Evolutionary conservation across 2,329 filamentous ascomycete species (phyloP).

Genomic region (Colletotrichum sp.): DNA sequence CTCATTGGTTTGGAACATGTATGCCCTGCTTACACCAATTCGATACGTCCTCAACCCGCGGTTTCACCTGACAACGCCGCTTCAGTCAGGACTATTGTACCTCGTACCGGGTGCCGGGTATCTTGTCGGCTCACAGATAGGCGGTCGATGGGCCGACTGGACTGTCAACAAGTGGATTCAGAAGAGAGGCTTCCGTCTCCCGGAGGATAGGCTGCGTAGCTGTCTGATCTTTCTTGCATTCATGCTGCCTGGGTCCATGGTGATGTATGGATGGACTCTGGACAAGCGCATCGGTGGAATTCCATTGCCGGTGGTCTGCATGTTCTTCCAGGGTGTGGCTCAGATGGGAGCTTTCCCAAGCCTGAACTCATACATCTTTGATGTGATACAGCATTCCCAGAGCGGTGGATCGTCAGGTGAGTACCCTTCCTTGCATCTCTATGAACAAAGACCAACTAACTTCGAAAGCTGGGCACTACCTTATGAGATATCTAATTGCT

Average conservation of each 20-base stretch:
- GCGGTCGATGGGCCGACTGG: slow-evolving; percentile 74
- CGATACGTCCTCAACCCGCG: slow-evolving; percentile 78
- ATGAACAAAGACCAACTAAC: too few species aligned
- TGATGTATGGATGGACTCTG: slow-evolving; percentile 65
- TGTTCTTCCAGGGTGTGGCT: slow-evolving; percentile 77
- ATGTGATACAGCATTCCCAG: slow-evolving; percentile 69
- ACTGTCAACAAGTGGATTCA: slow-evolving; percentile 69
- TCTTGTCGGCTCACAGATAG: slow-evolving; percentile 70
- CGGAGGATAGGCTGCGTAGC: slow-evolving; percentile 71
- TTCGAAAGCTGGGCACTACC: slow-evolving; percentile 76
- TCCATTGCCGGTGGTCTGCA: slow-evolving; percentile 69
- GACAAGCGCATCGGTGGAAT: slow-evolving; percentile 57
- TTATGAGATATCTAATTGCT: slow-evolving; percentile 77
- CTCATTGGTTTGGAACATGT: slow-evolving; percentile 77
- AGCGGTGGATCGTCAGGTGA: not conserved
- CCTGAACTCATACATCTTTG: slow-evolving; percentile 81
- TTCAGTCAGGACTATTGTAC: slow-evolving; percentile 76
- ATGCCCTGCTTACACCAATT: slow-evolving; percentile 65
- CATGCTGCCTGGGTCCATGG: slow-evolving; percentile 65
- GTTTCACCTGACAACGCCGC: slow-evolving; percentile 69
- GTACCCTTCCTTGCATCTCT: not conserved
- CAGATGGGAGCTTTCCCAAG: slow-evolving; percentile 79
- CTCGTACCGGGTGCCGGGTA: slow-evolving; percentile 76
- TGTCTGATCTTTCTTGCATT: slow-evolving; percentile 61
- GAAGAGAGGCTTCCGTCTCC: slow-evolving; percentile 65